These are phyloP conservation scores for Decorospora gaudefroyi DNA, from an alignment of 2,329 filamentous ascomycete genomes.

Conservation along the genomic window DNA sequence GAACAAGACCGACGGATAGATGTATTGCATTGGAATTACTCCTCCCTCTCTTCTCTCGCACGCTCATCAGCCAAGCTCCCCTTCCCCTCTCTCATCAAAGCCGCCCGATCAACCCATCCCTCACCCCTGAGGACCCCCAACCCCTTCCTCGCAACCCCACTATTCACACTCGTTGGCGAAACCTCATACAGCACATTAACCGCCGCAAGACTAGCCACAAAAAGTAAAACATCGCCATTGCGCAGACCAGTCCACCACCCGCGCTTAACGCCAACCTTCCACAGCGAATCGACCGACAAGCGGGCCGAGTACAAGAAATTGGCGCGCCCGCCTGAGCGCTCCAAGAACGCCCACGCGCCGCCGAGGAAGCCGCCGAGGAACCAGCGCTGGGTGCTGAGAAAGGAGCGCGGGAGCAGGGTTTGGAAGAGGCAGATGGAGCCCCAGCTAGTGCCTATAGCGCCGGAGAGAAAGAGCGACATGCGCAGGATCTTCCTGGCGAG, in stretches of 20 bases:
- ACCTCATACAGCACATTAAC: conserved; percentile 78
- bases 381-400: conserved; percentile 82
- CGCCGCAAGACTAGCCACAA: conserved; percentile 76
- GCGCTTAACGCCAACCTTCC: conserved; percentile 92
- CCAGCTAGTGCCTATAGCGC: conserved; percentile 85
- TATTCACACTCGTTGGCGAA: conserved; percentile 68
- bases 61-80: too few relatives aligned
- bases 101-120: conserved; percentile 69
- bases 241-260: conserved; percentile 83
- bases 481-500: conserved; percentile 72
- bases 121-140: conserved; percentile 76
- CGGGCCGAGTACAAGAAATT: conserved; percentile 80
- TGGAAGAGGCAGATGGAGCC: conserved; percentile 89
- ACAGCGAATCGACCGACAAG: conserved; percentile 78
- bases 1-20: too few relatives aligned
- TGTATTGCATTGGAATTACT: conserved; percentile 10
- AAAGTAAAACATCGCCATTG: conserved; percentile 82
- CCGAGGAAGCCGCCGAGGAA: conserved; percentile 86
- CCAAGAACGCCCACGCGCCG: conserved; percentile 82
- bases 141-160: conserved; percentile 69
- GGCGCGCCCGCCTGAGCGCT: conserved; percentile 60
- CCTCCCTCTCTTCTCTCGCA: conserved; percentile 9
- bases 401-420: conserved; percentile 70
- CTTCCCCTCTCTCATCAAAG: conserved; percentile 14
- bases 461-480: conserved; percentile 76